Percentiles rank a stretch among this genome's conserved stretches.
These are phyloP conservation scores for Alternaria sp. DNA, from an alignment of 2,329 filamentous ascomycete species.

Conservation along the genomic window DNA sequence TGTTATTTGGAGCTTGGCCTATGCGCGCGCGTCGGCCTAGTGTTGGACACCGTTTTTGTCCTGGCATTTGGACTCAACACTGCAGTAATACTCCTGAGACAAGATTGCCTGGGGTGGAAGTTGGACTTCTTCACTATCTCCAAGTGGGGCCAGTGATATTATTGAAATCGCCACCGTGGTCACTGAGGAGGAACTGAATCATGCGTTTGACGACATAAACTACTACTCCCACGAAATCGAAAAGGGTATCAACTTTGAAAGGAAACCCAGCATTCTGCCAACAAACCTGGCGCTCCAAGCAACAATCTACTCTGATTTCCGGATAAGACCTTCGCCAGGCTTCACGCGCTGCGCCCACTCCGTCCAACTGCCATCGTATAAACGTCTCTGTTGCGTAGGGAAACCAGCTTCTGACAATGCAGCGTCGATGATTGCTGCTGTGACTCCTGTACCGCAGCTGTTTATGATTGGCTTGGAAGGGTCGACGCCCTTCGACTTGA, in stretches of 20 bases:
- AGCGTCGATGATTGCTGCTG: conserved; percentile 87
- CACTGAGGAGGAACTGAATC: background rate
- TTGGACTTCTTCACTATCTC: too few relatives aligned
- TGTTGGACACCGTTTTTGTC: too few relatives aligned
- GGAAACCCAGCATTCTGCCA: background rate
- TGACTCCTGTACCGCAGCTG: conserved; percentile 93
- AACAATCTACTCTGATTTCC: conserved; percentile 54
- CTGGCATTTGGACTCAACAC: too few relatives aligned
- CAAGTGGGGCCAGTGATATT: too few relatives aligned
- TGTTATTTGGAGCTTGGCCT: too few relatives aligned
- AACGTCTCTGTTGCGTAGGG: conserved; percentile 71
- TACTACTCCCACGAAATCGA: background rate
- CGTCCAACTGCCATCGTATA: conserved; percentile 99
- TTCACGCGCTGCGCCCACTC: conserved; percentile 76
- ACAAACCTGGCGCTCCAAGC: background rate
- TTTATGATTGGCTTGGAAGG: conserved; percentile 81
- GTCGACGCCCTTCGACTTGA: conserved; percentile 81
- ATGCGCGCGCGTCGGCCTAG: too few relatives aligned
- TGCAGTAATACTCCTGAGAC: too few relatives aligned
- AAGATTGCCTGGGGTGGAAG: too few relatives aligned
- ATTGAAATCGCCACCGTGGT: background rate
- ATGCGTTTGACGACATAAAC: background rate
- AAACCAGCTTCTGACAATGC: conserved; percentile 82
- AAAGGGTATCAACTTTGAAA: conserved; percentile 21
- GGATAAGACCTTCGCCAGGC: conserved; percentile 69